Conservation (phyloP, 2,329 filamentous ascomycete genomes). For the Fusarium phyllophilum region DNA sequence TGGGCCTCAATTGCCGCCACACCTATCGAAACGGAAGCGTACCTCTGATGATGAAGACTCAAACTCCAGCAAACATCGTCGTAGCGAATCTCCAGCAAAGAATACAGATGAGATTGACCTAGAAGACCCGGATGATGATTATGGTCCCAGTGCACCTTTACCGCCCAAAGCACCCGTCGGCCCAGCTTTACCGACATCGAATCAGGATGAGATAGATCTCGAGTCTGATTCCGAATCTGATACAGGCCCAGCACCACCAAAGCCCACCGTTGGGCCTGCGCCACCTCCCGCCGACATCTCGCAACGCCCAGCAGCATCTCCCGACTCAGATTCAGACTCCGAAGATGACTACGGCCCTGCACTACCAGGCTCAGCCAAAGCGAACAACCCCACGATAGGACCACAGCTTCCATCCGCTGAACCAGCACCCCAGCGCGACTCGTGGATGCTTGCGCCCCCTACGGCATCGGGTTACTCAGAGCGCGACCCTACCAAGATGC, state of each 20-base stretch:
- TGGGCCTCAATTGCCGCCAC: constrained; percentile 75
- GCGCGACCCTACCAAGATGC: constrained; percentile 85
- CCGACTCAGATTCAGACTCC: constrained; percentile 56
- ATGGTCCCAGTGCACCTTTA: constrained; percentile 51
- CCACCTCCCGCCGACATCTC: constrained; percentile 46
- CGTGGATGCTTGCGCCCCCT: constrained; percentile 84
- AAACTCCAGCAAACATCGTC: constrained; percentile 57
- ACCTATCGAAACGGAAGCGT: constrained; percentile 72
- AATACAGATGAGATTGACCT: constrained; percentile 62
- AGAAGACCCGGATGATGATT: constrained; percentile 55
- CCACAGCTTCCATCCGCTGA: constrained; percentile 50
- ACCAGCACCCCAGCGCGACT: constrained; percentile 74
- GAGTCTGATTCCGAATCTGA: constrained; percentile 52
- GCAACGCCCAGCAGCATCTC: constrained; percentile 38
- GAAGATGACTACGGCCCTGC: constrained; percentile 70
- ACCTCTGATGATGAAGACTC: constrained; percentile 49
- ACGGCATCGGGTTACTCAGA: constrained; percentile 64
- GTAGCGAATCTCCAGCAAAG: constrained; percentile 44
- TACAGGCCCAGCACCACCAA: constrained; percentile 52
- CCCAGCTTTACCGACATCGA: constrained; percentile 42
- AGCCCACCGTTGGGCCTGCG: constrained; percentile 46
- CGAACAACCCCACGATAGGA: constrained; percentile 58
- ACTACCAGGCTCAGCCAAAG: constrained; percentile 60
- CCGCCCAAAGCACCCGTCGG: constrained; percentile 32
- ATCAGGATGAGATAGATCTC: constrained; percentile 56